Conservation (phyloP, 2,329 filamentous ascomycete genomes). For the Ophiostoma ulmi region DNA sequence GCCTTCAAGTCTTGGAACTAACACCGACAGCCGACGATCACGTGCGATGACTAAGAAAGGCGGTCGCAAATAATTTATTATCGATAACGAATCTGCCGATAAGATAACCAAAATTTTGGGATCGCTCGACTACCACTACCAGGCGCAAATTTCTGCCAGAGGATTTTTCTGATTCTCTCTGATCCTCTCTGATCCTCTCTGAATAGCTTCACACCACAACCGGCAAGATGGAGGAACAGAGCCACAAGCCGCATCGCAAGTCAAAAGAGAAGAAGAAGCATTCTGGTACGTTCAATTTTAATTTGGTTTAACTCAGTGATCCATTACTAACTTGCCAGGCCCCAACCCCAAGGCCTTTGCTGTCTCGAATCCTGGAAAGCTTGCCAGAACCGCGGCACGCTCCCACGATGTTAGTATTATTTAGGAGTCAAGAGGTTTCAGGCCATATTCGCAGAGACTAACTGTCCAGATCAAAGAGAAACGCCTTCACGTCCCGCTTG, state of each 20-base stretch:
- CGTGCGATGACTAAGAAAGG: background rate
- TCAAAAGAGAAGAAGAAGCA: conserved; percentile 79
- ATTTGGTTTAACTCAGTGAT: background rate
- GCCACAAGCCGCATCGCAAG: conserved; percentile 78
- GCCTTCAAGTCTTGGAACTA: background rate
- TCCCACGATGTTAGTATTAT: conserved; percentile 57
- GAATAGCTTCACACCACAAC: conserved; percentile 17
- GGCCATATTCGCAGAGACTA: background rate
- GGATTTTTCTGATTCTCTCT: conserved; percentile 11
- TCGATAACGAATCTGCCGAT: conserved; percentile 24
- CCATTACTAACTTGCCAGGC: conserved; percentile 42
- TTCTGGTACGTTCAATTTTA: conserved; percentile 48
- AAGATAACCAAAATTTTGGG: conserved; percentile 24
- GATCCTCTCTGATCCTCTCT: background rate
- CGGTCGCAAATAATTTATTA: conserved; percentile 10
- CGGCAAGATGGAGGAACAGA: conserved; percentile 71
- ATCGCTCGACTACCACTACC: background rate
- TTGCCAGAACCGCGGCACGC: conserved; percentile 68
- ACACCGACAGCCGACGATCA: background rate
- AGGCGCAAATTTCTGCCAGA: conserved; percentile 24
- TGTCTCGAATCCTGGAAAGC: conserved; percentile 72
- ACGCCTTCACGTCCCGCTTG: conserved; percentile 88
- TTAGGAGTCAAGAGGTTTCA: too few relatives aligned
- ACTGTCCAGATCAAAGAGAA: conserved; percentile 77
- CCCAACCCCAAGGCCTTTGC: conserved; percentile 88